These are phyloP conservation scores for Ophiostoma piceae DNA, from an alignment of 2,329 filamentous ascomycete genomes.

Conservation along the genomic window DNA sequence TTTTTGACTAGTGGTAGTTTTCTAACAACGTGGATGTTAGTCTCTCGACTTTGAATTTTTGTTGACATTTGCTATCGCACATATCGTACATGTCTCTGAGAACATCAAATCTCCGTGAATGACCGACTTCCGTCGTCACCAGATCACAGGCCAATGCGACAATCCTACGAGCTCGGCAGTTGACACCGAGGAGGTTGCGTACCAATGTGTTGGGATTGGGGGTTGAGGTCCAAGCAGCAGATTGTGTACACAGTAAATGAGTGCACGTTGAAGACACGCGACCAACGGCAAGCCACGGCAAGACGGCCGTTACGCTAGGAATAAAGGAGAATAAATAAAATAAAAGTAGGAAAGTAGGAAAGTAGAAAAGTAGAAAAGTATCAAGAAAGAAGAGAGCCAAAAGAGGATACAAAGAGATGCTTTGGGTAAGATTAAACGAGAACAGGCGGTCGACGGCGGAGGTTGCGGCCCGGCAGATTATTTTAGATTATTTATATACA, in stretches of 20 bases:
- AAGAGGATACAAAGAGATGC: neutral
- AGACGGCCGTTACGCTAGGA: neutral
- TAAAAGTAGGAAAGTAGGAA: neutral
- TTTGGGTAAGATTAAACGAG: conserved; percentile 7
- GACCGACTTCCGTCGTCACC: neutral
- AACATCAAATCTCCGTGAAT: too few relatives aligned
- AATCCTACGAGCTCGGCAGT: neutral
- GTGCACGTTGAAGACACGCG: neutral
- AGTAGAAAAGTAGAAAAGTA: neutral
- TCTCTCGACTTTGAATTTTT: neutral
- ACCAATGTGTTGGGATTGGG: neutral
- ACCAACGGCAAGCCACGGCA: neutral
- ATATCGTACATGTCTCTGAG: too few relatives aligned
- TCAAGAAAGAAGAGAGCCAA: neutral
- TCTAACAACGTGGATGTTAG: too few relatives aligned
- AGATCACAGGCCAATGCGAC: neutral
- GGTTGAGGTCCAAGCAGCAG: neutral
- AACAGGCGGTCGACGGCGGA: neutral
- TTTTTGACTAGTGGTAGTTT: too few relatives aligned
- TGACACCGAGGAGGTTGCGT: neutral
- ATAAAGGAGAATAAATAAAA: neutral
- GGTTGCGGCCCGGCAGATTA: neutral
- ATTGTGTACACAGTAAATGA: neutral
- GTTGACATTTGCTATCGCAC: neutral
- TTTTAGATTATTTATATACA: neutral